Evolutionary conservation across 1,139 yeast species (phyloP).

Genomic region (Kurtzmaniella natalensis): DNA sequence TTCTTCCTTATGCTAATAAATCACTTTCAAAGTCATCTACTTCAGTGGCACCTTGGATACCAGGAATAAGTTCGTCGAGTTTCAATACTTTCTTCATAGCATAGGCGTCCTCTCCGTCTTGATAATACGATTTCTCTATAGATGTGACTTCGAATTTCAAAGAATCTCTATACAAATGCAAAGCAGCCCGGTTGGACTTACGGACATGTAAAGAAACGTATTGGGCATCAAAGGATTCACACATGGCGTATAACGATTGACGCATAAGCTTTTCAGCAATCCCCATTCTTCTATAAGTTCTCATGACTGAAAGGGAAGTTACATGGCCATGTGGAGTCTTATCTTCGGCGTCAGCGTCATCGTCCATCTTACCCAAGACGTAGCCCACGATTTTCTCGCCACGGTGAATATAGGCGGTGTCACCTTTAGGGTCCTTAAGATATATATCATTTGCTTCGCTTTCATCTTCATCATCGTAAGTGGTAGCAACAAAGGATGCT

Average conservation of each 20-base stretch:
- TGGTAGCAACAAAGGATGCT: constrained; percentile 92
- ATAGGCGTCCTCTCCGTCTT: constrained; percentile 98
- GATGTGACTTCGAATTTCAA: constrained; percentile 75
- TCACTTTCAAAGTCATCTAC: constrained; percentile 51
- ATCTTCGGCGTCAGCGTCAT: constrained; percentile 74
- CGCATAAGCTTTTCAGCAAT: constrained; percentile 91
- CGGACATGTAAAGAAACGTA: constrained; percentile 92
- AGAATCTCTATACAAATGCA: constrained; percentile 86
- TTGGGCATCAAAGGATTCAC: constrained; percentile 78
- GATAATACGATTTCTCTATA: constrained; percentile 84
- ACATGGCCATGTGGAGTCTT: constrained; percentile 88
- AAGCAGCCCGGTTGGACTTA: constrained; percentile 89
- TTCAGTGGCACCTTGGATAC: constrained; percentile 42
- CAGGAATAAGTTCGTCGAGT: constrained; percentile 58
- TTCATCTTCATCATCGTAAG: constrained; percentile 41
- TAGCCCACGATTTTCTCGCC: constrained; percentile 90
- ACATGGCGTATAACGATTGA: constrained; percentile 72
- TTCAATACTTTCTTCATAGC: constrained; percentile 75
- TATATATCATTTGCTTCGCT: constrained; percentile 13
- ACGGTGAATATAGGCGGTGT: constrained; percentile 51
- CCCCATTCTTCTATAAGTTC: constrained; percentile 93
- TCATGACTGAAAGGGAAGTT: constrained; percentile 90
- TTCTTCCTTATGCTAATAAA: constrained; percentile 19
- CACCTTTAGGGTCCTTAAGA: constrained; percentile 44
- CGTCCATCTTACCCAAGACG: constrained; percentile 95